Evolutionary conservation across 1,284 basidiomycete species (phyloP).

Genomic region (Tremellales sp.): DNA sequence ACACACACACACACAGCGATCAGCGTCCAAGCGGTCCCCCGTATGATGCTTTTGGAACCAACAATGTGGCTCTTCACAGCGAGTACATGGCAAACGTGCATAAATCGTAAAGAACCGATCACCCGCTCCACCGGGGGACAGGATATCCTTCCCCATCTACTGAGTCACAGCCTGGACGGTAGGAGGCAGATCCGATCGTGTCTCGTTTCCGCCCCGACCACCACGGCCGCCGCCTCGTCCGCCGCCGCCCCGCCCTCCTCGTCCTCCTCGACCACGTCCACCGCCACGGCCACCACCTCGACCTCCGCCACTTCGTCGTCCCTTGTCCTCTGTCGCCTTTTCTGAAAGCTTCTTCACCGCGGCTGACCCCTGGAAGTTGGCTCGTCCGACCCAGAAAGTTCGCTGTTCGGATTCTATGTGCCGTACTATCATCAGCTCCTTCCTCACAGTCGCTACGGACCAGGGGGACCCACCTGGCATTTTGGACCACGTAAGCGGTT

Average conservation of each 20-base stretch:
- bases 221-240: conserved; percentile 37
- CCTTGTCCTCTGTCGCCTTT: conserved; percentile 53
- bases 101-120: not conserved
- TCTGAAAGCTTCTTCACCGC: conserved; percentile 57
- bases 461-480: conserved; percentile 28
- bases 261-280: conserved; percentile 39
- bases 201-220: conserved; percentile 36
- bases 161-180: conserved; percentile 21
- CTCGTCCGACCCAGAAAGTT: conserved; percentile 70
- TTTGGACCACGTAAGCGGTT: conserved; percentile 34
- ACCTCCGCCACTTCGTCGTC: conserved; percentile 55
- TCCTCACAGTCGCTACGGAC: not conserved
- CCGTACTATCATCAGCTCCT: not conserved
- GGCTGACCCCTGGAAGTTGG: conserved; percentile 54
- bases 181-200: conserved; percentile 32
- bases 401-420: conserved; percentile 61
- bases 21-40: not conserved
- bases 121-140: not conserved
- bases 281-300: conserved; percentile 36
- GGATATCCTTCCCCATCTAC: not conserved
- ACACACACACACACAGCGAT: too few relatives aligned
- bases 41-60: too few relatives aligned
- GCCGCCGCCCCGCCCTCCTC: conserved; percentile 32
- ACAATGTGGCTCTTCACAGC: not conserved
- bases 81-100: not conserved